A percentile compares a stretch with the other conserved stretches of the same genome.
Evolutionary conservation across 495 filamentous ascomycete species (phyloP).

Genomic region (Penicillium lividum): DNA sequence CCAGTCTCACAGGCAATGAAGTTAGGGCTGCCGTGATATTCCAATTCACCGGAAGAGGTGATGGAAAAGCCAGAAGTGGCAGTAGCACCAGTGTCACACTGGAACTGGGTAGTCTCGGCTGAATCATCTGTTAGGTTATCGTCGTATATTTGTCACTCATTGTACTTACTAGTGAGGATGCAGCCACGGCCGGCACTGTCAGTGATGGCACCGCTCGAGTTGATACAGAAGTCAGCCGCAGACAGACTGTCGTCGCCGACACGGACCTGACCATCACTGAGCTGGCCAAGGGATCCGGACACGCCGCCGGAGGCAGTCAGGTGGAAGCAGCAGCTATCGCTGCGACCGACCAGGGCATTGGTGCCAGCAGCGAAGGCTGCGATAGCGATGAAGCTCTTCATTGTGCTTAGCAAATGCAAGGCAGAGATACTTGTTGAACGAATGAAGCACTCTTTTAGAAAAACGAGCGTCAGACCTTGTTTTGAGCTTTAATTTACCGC

Average conservation of each 20-base stretch:
- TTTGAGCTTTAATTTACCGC: background rate
- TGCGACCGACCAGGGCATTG: slow-evolving; percentile 42
- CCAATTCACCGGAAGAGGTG: slow-evolving; percentile 47
- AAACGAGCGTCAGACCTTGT: slow-evolving; percentile 2
- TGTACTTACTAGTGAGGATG: slow-evolving; percentile 53
- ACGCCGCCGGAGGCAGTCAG: slow-evolving; percentile 47
- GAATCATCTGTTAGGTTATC: slow-evolving; percentile 14
- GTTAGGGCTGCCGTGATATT: slow-evolving; percentile 40
- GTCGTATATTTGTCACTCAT: slow-evolving; percentile 6
- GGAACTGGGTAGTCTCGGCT: slow-evolving; percentile 61
- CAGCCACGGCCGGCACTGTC: slow-evolving; percentile 57
- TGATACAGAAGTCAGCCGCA: slow-evolving; percentile 47
- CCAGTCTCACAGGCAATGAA: slow-evolving; percentile 60
- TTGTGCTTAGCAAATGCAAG: slow-evolving; percentile 15
- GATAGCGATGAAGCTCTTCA: slow-evolving; percentile 39
- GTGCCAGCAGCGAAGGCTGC: slow-evolving; percentile 41
- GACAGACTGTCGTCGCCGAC: slow-evolving; percentile 44
- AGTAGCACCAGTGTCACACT: slow-evolving; percentile 59
- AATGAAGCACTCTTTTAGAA: slow-evolving; percentile 7
- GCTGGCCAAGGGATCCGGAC: slow-evolving; percentile 53
- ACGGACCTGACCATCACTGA: slow-evolving; percentile 56
- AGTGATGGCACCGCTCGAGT: slow-evolving; percentile 48
- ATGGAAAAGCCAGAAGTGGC: slow-evolving; percentile 51
- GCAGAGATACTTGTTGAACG: slow-evolving; percentile 12
- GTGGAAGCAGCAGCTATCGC: slow-evolving; percentile 52